phyloP scores from a whole-genome alignment of 768 basidiomycete genomes.

The Phylloporus sp. region DNA sequence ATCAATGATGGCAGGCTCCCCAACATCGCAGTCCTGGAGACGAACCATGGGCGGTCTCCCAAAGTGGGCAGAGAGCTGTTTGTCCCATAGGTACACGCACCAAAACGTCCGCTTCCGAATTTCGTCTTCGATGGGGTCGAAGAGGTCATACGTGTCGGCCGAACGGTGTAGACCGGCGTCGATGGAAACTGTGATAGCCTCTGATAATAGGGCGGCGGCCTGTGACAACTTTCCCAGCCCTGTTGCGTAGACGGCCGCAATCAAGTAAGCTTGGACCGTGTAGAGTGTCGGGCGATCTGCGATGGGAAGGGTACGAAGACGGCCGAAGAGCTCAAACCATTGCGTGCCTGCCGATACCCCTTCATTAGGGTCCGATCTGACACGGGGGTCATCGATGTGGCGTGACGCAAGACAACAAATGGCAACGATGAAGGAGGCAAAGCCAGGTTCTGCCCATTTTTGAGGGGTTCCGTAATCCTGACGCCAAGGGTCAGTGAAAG shows the following conservation, averaged over 20 bases:
- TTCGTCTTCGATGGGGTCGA: slow-evolving; percentile 87
- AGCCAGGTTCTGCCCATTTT: slow-evolving; percentile 95
- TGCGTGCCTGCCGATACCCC: slow-evolving; percentile 86
- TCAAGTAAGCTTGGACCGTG: slow-evolving; percentile 85
- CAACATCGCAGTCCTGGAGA: slow-evolving; percentile 87
- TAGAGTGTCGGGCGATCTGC: slow-evolving; percentile 88
- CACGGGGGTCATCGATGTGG: slow-evolving; percentile 89
- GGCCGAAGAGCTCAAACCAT: slow-evolving; percentile 87
- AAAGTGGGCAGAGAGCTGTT: slow-evolving; percentile 85
- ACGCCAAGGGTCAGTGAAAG: slow-evolving; percentile 13
- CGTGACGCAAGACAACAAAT: slow-evolving; percentile 88
- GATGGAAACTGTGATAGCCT: slow-evolving; percentile 82
- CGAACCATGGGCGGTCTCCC: slow-evolving; percentile 86
- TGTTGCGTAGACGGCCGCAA: slow-evolving; percentile 91
- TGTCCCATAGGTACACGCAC: slow-evolving; percentile 97
- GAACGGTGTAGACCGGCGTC: slow-evolving; percentile 89
- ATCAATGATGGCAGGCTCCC: slow-evolving; percentile 79
- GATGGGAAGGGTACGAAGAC: slow-evolving; percentile 83
- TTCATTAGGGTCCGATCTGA: slow-evolving; percentile 76
- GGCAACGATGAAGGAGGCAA: slow-evolving; percentile 90
- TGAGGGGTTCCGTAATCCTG: slow-evolving; percentile 91
- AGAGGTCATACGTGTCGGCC: slow-evolving; percentile 80
- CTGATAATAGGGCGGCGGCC: slow-evolving; percentile 81
- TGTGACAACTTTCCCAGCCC: slow-evolving; percentile 86
- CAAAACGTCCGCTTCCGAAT: slow-evolving; percentile 93